Percentiles rank a stretch among this genome's conserved stretches.
Conservation (phyloP, 768 basidiomycete species). For the Russula sp. region DNA sequence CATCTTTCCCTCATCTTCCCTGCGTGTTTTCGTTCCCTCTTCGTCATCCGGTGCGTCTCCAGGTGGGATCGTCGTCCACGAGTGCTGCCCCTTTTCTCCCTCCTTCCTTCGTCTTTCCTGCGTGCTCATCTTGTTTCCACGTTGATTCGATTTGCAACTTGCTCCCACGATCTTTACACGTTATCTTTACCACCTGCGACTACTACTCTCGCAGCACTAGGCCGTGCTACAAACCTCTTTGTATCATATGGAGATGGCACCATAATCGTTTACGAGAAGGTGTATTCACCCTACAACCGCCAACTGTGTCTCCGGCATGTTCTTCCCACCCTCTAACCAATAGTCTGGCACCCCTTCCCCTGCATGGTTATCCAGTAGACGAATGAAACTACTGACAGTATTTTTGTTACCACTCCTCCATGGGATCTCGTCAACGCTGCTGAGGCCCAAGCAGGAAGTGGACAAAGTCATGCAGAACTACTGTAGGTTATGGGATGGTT, state of each 20-base stretch:
- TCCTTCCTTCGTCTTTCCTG: no score
- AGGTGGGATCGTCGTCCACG: no score
- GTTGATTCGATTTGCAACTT: no score
- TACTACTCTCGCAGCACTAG: no score
- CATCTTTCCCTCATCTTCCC: no score
- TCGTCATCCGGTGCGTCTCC: no score
- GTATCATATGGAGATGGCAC: conserved; percentile 87
- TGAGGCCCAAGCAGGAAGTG: conserved; percentile 27
- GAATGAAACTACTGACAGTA: conserved; percentile 78
- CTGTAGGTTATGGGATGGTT: conserved; percentile 85
- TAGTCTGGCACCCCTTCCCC: conserved; percentile 23
- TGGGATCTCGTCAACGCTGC: conserved; percentile 65
- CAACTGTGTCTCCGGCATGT: conserved; percentile 29
- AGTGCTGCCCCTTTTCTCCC: no score
- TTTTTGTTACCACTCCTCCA: conserved; percentile 77
- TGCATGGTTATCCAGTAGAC: conserved; percentile 29
- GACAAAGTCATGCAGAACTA: conserved; percentile 71
- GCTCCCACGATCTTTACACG: no score
- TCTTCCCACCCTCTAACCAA: conserved; percentile 23
- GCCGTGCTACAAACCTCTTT: conserved; percentile 72
- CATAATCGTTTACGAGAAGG: conserved; percentile 84
- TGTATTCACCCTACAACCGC: conserved; percentile 56
- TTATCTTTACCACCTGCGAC: no score
- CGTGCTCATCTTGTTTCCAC: no score
- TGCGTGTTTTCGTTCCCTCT: no score